phyloP scores from a whole-genome alignment of 2,329 filamentous ascomycete species.

The Exserohilum turcica region DNA sequence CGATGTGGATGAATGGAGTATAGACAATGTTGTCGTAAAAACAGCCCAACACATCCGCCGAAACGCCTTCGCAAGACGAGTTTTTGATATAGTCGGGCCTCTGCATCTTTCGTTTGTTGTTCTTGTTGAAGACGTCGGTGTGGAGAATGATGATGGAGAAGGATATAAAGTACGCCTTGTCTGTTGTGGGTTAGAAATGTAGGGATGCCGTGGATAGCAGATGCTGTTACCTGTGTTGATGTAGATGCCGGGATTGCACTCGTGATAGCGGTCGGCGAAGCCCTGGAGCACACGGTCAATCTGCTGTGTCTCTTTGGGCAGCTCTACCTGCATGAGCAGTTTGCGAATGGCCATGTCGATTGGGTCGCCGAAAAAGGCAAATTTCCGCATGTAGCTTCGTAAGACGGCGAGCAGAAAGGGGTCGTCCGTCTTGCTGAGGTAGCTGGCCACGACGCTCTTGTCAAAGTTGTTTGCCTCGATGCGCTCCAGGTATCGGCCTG shows the following conservation, averaged over 20 bases:
- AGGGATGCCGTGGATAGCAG: background rate
- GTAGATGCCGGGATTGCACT: slow-evolving; percentile 97
- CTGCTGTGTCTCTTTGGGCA: slow-evolving; percentile 97
- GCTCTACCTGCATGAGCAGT: slow-evolving; percentile 91
- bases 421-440: slow-evolving; percentile 85
- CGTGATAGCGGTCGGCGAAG: slow-evolving; percentile 95
- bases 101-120: slow-evolving; percentile 99
- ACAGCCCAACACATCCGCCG: slow-evolving; percentile 88
- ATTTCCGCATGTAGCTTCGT: slow-evolving; percentile 92
- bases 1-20: slow-evolving; percentile 96
- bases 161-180: slow-evolving; percentile 97
- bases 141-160: slow-evolving; percentile 96
- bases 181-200: slow-evolving; percentile 48
- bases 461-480: slow-evolving; percentile 79
- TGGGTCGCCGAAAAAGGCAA: slow-evolving; percentile 93
- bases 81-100: slow-evolving; percentile 95
- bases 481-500: slow-evolving; percentile 83
- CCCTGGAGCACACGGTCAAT: slow-evolving; percentile 93
- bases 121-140: slow-evolving; percentile 99
- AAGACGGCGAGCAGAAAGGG: slow-evolving; percentile 81
- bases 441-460: slow-evolving; percentile 80
- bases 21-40: slow-evolving; percentile 99
- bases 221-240: slow-evolving; percentile 64
- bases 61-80: slow-evolving; percentile 87
- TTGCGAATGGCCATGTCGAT: slow-evolving; percentile 98